Conservation (phyloP, 495 filamentous ascomycete species). For the Amniculicola lignicola region DNA sequence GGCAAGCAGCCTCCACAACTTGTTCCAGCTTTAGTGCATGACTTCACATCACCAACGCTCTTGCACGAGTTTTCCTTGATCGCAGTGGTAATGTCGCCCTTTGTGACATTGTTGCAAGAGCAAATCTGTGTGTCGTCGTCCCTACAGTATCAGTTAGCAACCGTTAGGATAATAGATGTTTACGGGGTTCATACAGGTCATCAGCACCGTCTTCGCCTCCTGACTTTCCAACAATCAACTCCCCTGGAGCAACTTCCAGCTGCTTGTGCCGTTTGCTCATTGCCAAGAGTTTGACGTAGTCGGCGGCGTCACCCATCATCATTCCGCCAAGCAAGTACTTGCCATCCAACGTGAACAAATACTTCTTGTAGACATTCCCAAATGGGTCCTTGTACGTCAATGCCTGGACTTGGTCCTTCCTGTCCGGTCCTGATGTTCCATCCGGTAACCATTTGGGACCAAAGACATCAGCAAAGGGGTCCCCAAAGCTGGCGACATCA, state of each 20-base stretch:
- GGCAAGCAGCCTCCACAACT: constrained; percentile 94
- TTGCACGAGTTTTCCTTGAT: constrained; percentile 82
- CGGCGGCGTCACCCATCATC: constrained; percentile 94
- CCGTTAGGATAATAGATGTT: background rate
- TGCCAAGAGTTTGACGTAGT: constrained; percentile 88
- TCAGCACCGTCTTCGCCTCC: constrained; percentile 68
- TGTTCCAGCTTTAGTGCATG: constrained; percentile 90
- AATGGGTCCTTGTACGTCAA: constrained; percentile 92
- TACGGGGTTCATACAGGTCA: constrained; percentile 53
- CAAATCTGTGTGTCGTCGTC: constrained; percentile 87
- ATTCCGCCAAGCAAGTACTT: constrained; percentile 93
- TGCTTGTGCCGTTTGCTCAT: constrained; percentile 83
- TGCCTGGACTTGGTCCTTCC: constrained; percentile 64
- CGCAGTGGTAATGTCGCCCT: constrained; percentile 68
- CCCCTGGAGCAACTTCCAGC: constrained; percentile 75
- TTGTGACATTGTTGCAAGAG: constrained; percentile 92
- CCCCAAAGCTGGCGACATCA: constrained; percentile 90
- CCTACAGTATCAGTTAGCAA: constrained; percentile 39
- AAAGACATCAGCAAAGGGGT: constrained; percentile 90
- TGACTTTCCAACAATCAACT: constrained; percentile 80
- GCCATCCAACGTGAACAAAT: constrained; percentile 84
- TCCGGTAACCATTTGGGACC: constrained; percentile 62
- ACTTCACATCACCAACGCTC: constrained; percentile 79
- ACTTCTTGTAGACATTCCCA: constrained; percentile 89
- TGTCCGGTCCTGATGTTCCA: constrained; percentile 46